Conservation (phyloP, 2,329 filamentous ascomycete genomes). For the Bipolaris zeicola region DNA sequence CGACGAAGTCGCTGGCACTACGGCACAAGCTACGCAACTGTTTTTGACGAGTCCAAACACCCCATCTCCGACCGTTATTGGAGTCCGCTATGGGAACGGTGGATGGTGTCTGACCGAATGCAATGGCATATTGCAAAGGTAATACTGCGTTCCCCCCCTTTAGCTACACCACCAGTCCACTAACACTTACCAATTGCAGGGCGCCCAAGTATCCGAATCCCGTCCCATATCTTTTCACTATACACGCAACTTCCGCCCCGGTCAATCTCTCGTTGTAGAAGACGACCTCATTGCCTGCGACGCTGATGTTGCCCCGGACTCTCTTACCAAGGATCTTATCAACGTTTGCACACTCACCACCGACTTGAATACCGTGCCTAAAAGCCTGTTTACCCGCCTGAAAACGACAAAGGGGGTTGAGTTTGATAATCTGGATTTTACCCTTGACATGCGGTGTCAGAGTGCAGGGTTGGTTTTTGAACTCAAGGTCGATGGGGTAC, state of each 20-base stretch:
- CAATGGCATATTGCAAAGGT: constrained; percentile 85
- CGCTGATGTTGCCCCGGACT: constrained; percentile 66
- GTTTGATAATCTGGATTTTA: constrained; percentile 83
- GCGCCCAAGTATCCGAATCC: constrained; percentile 74
- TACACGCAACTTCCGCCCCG: constrained; percentile 80
- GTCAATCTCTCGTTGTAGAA: constrained; percentile 76
- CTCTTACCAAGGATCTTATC: constrained; percentile 59
- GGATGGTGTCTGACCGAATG: constrained; percentile 84
- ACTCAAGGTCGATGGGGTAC: constrained; percentile 76
- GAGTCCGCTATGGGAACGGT: constrained; percentile 78
- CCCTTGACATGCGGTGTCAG: constrained; percentile 81
- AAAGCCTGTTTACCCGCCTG: constrained; percentile 72
- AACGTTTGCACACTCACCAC: constrained; percentile 83
- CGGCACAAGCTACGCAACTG: constrained; percentile 79
- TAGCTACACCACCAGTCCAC: neutral
- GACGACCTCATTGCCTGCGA: constrained; percentile 81
- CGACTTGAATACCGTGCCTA: constrained; percentile 75
- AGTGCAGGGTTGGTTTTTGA: constrained; percentile 78
- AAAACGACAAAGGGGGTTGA: constrained; percentile 80
- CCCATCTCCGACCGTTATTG: constrained; percentile 75
- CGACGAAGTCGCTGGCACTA: constrained; percentile 77
- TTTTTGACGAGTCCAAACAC: constrained; percentile 78
- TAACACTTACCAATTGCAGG: constrained; percentile 53
- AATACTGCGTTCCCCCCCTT: neutral
- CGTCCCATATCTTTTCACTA: constrained; percentile 82